Base-by-base conservation (phyloP, 2,329 filamentous ascomycete species). In the Camptophora hylomeconis region DNA sequence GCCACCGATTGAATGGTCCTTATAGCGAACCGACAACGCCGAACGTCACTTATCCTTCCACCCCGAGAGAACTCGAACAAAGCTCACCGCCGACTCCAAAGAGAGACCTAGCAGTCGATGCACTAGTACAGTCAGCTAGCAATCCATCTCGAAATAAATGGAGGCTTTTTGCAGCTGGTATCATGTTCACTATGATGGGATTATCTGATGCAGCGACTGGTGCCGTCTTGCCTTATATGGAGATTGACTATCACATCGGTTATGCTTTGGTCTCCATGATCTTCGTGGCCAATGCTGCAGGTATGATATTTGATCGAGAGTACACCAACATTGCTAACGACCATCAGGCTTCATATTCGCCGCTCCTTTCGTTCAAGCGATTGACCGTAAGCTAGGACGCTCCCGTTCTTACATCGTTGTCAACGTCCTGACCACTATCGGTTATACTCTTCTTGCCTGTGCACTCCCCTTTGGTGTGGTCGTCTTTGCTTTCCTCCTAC, bases 261-360 rank as follows among this genome's bases (percentile, higher is more conserved):
- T 87, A 89, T 49, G 77, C 74, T 2, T 55, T 82, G 6, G 79
- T 89, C 3, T 87, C 82, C 2, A 60, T 87, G 20, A 80, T 92
- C 45, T 92, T 89, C 57, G 68, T 89, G 17, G 70, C 75, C 24
- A 80, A 80, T 42, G 80, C 82, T 0, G 40, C 76, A 4, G 82
- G 82, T 10, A n/a, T n/a, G n/a, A n/a, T n/a, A n/a, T n/a, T n/a
- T n/a, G n/a, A n/a, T n/a, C n/a, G n/a, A n/a, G n/a, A n/a, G n/a
- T n/a, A n/a, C n/a, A n/a, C n/a, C n/a, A n/a, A n/a, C n/a, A n/a
- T n/a, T n/a, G n/a, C n/a, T n/a, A n/a, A n/a, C n/a, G n/a, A n/a
- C n/a, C n/a, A n/a, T n/a, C n/a, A n/a, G n/a, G n/a, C n/a, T 92
- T 83, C 56, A 74, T 92, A 45, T 51, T 66, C 8, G 76, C 78